These are phyloP conservation scores for Nepenthes gracilis DNA, from an alignment of 148 eudicot genomes.

Conservation along the genomic window DNA sequence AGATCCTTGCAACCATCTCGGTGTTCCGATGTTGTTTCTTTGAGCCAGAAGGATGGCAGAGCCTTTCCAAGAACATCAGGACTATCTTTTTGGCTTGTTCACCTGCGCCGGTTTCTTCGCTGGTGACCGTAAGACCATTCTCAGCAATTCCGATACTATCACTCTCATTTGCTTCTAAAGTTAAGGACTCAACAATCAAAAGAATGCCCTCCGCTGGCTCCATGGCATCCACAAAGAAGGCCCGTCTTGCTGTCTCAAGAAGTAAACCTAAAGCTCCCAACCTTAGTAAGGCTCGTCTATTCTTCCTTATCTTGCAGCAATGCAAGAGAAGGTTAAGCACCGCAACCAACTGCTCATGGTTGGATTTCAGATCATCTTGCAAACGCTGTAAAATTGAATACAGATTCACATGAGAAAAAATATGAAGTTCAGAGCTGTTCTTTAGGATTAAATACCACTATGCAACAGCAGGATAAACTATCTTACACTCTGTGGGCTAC, in stretches of 20 bases:
- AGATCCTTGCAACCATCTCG: constrained; percentile 98
- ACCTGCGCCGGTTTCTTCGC: constrained; percentile 68
- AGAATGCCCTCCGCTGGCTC: constrained; percentile 99
- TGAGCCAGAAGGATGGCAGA: constrained; percentile 70
- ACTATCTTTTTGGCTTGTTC: constrained; percentile 98
- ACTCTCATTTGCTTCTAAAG: constrained; percentile 93
- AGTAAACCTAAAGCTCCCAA: constrained; percentile 81
- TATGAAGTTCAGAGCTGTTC: no score
- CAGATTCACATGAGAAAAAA: background rate
- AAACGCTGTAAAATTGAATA: constrained; percentile 35
- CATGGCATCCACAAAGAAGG: constrained; percentile 97
- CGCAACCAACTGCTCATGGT: constrained; percentile 85
- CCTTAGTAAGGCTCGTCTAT: constrained; percentile 73
- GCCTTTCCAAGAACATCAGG: constrained; percentile 90
- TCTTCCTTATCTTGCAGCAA: constrained; percentile 94
- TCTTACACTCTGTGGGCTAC: no score
- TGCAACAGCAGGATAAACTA: no score
- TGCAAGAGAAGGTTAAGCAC: constrained; percentile 89
- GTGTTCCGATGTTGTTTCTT: constrained; percentile 98
- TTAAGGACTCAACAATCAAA: constrained; percentile 87
- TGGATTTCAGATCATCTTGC: constrained; percentile 84
- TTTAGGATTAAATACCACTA: no score
- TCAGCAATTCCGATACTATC: constrained; percentile 68
- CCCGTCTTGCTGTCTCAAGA: constrained; percentile 94
- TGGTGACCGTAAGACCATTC: constrained; percentile 58